Evolutionary conservation across 176 grass and related monocot species (phyloP).

Genomic region (Cenchrus purpureus): DNA sequence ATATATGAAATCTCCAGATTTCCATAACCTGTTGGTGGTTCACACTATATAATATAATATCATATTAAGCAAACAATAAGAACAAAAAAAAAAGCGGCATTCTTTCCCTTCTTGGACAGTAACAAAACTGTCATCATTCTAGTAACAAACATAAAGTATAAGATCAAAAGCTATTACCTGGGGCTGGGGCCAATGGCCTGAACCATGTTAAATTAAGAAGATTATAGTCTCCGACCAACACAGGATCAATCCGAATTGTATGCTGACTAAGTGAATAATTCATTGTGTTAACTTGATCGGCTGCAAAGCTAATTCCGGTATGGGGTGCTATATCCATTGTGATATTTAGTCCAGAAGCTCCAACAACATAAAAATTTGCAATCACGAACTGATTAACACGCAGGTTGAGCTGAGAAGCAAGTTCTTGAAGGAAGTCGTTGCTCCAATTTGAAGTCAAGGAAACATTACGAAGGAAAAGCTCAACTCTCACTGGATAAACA

Average conservation of each 20-base stretch:
- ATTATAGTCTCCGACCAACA: conserved; percentile 79
- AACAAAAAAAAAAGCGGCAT: background rate
- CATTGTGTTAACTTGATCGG: conserved; percentile 66
- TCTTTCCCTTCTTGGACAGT: conserved; percentile 34
- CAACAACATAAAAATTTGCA: conserved; percentile 97
- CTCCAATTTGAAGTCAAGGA: conserved; percentile 90
- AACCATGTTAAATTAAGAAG: conserved; percentile 98
- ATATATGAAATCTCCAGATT: background rate
- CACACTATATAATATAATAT: conserved; percentile 22
- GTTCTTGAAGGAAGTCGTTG: conserved; percentile 81
- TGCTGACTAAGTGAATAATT: conserved; percentile 73
- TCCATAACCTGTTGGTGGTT: conserved; percentile 9
- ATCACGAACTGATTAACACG: conserved; percentile 78
- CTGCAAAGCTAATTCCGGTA: conserved; percentile 83
- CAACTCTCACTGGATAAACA: conserved; percentile 90
- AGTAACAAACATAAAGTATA: conserved; percentile 39
- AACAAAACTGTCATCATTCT: conserved; percentile 28
- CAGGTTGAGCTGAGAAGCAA: conserved; percentile 75
- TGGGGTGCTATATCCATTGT: conserved; percentile 95
- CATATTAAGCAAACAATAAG: conserved; percentile 33
- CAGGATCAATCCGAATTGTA: conserved; percentile 72
- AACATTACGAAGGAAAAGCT: conserved; percentile 90
- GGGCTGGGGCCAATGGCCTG: conserved; percentile 62
- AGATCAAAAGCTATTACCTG: conserved; percentile 60
- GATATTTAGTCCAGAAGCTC: conserved; percentile 93